These are phyloP conservation scores for Musa troglodytarum DNA, from an alignment of 176 grass and related monocot species.

Conservation along the genomic window DNA sequence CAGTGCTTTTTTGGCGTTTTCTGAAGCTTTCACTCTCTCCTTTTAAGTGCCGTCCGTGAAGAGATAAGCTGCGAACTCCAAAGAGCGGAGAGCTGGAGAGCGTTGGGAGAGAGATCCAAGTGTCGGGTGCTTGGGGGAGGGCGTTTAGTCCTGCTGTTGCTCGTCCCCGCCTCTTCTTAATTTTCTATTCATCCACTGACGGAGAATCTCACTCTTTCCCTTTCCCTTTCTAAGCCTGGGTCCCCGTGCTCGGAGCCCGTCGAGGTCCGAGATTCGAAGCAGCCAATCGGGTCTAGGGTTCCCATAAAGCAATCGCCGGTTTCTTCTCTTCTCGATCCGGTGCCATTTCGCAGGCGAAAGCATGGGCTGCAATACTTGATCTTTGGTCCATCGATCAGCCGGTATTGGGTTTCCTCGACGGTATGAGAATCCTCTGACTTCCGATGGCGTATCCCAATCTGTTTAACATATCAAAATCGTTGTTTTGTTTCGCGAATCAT, in stretches of 20 bases:
- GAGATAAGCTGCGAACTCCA: not conserved
- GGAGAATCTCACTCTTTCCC: not conserved
- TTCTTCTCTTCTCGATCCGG: not conserved
- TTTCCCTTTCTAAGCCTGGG: not conserved
- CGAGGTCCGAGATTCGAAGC: not conserved
- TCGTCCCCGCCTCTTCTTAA: not conserved
- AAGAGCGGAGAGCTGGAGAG: not conserved
- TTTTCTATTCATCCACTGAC: not conserved
- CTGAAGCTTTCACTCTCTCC: not conserved
- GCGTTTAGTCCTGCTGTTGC: not conserved
- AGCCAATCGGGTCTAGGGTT: not conserved
- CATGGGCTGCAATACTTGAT: not conserved
- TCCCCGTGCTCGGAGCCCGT: not conserved
- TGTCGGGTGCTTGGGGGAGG: not conserved
- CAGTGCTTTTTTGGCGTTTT: not conserved
- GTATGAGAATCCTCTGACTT: not conserved
- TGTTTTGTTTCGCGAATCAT: not conserved
- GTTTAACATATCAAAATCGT: not conserved
- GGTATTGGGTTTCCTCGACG: not conserved
- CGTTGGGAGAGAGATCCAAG: not conserved
- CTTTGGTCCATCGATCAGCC: not conserved
- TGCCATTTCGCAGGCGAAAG: not conserved
- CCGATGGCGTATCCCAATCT: not conserved
- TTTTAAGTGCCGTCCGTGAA: not conserved
- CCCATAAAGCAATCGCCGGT: not conserved